Evolutionary conservation across 2,329 filamentous ascomycete genomes (phyloP).

Genomic region (Scedosporium aurantiacum): DNA sequence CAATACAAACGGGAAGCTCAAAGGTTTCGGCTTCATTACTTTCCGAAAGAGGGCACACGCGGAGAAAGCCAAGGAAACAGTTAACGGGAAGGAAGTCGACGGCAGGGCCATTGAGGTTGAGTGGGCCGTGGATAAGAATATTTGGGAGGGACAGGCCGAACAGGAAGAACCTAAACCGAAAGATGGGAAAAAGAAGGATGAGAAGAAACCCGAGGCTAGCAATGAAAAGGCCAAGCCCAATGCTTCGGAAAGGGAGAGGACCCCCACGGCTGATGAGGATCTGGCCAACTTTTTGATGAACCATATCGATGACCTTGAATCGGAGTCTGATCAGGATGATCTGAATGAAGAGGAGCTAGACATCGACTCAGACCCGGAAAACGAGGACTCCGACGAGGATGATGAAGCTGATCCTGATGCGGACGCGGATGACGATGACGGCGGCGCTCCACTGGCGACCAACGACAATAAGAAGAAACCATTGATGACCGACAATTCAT

Average conservation of each 20-base stretch:
- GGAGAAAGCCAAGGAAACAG: slow-evolving; percentile 68
- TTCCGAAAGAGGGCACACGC: slow-evolving; percentile 83
- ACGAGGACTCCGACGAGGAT: slow-evolving; percentile 33
- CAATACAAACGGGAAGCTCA: slow-evolving; percentile 61
- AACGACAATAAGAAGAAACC: slow-evolving; percentile 21
- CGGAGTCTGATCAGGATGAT: slow-evolving; percentile 41
- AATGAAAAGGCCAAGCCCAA: slow-evolving; percentile 18
- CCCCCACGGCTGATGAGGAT: slow-evolving; percentile 28
- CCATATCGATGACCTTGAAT: slow-evolving; percentile 45
- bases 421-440: slow-evolving; percentile 33
- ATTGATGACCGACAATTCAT: slow-evolving; percentile 49
- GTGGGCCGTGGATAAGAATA: slow-evolving; percentile 87
- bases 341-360: slow-evolving; percentile 26
- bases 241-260: slow-evolving; percentile 15
- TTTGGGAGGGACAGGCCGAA: slow-evolving; percentile 60
- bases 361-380: slow-evolving; percentile 38
- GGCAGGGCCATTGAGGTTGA: slow-evolving; percentile 85
- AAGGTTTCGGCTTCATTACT: slow-evolving; percentile 88
- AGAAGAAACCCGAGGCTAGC: slow-evolving; percentile 14
- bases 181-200: slow-evolving; percentile 22
- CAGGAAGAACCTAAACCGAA: slow-evolving; percentile 17
- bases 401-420: slow-evolving; percentile 32
- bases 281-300: slow-evolving; percentile 45
- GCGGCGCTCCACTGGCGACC: slow-evolving; percentile 27
- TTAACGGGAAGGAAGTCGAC: slow-evolving; percentile 87